A percentile compares a stretch with the other conserved stretches of the same genome.
These are phyloP conservation scores for Verticillium dahliae DNA, from an alignment of 2,329 filamentous ascomycete genomes.

Conservation along the genomic window DNA sequence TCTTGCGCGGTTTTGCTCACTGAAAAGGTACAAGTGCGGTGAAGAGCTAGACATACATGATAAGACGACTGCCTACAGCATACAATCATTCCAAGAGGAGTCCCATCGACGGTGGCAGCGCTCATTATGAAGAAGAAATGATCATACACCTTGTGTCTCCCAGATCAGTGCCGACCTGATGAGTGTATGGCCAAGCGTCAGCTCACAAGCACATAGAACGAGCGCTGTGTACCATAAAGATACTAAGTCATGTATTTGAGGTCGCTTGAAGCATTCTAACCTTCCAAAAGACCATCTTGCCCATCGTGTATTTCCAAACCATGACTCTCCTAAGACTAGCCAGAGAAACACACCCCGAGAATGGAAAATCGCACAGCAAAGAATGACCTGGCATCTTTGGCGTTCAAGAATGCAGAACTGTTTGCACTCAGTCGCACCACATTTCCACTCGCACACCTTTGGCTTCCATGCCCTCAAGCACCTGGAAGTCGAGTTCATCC, in stretches of 20 bases:
- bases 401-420: background rate
- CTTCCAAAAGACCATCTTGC: background rate
- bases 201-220: too few relatives aligned
- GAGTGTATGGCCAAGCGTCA: too few relatives aligned
- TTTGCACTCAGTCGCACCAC: conserved; percentile 24
- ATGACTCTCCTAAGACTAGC: background rate
- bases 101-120: background rate
- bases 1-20: too few relatives aligned
- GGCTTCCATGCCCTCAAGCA: conserved; percentile 25
- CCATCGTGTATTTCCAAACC: background rate
- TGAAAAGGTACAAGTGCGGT: background rate
- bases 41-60: background rate
- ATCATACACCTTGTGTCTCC: too few relatives aligned
- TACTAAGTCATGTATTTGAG: background rate
- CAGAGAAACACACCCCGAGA: background rate
- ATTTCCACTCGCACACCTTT: conserved; percentile 26
- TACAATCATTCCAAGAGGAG: background rate
- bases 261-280: background rate
- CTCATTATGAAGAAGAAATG: background rate
- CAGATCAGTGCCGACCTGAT: too few relatives aligned
- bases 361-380: background rate
- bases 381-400: background rate
- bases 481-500: conserved; percentile 30
- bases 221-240: background rate
- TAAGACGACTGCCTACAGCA: too few relatives aligned